These are phyloP conservation scores for Verticillium albo-atrum DNA, from an alignment of 2,329 filamentous ascomycete genomes.

Conservation along the genomic window DNA sequence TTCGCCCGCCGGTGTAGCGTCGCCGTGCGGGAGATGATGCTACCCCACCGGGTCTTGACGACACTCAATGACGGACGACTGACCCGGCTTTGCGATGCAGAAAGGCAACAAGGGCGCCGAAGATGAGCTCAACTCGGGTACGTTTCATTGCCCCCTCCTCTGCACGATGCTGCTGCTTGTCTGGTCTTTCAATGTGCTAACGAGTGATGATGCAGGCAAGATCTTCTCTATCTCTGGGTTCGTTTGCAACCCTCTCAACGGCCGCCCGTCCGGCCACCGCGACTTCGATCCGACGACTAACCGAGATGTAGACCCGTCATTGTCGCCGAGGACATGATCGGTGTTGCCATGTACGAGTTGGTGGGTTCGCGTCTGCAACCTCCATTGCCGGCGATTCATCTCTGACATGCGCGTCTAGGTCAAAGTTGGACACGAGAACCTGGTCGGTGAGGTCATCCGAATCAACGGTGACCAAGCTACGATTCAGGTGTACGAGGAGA, in stretches of 20 bases:
- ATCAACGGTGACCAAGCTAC: constrained; percentile 94
- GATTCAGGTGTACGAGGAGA: constrained; percentile 99
- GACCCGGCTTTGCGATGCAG: constrained; percentile 13
- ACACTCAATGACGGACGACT: constrained; percentile 4
- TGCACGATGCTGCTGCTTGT: not conserved
- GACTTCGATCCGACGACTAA: constrained; percentile 11
- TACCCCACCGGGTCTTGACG: constrained; percentile 2
- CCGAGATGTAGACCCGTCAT: constrained; percentile 69
- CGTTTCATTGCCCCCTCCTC: not conserved
- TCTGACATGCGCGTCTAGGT: constrained; percentile 48
- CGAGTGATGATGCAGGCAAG: constrained; percentile 39
- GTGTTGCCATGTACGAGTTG: constrained; percentile 99
- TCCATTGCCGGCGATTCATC: not conserved
- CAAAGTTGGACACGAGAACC: constrained; percentile 83
- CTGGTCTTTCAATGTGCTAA: not conserved
- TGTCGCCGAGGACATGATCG: constrained; percentile 96
- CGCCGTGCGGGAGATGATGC: constrained; percentile 5
- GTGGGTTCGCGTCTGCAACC: constrained; percentile 43
- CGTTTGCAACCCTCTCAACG: constrained; percentile 25
- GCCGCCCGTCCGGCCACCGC: not conserved
- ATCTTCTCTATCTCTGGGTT: constrained; percentile 61
- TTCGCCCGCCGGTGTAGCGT: not conserved
- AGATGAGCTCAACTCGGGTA: constrained; percentile 35
- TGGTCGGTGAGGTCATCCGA: constrained; percentile 97
- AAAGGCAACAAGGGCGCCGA: constrained; percentile 30